Evolutionary conservation across 1,284 basidiomycete species (phyloP), one percentile per base, ranked within the genome.

Genomic region (Ustilago bromivora): DNA sequence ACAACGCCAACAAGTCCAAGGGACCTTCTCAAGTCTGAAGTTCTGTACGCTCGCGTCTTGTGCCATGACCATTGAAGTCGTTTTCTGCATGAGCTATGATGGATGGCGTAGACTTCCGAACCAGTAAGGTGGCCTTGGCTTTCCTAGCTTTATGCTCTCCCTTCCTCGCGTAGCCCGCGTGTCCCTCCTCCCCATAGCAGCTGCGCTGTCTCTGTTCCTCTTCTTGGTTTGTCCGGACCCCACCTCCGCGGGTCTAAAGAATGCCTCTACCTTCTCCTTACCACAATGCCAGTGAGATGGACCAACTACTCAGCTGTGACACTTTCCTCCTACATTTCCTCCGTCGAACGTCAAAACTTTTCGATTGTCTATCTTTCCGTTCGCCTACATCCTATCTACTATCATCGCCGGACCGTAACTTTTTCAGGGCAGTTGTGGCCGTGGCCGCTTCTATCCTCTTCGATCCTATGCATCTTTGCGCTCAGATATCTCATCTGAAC

Each of bases 231-330:
- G 66, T 38, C 46, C 61, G 66, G 67, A 64, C 17, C 38, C 49
- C 52, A 64, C 64, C 61, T 70, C 67, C 67, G 67, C 38, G 61
- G 61, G 23, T 55, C 63, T 38, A 40, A 28, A 28, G 19, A 17
- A 15, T 11, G 10, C 35, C 35, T 17, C n/a, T 3, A 56, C 36
- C 54, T 9, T 58, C 51, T 53, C 4, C 17, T 35, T 34, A 17
- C 51, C 28, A 34, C 32, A 28, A 23, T 32, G n/a, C 51, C 51
- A n/a, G 31, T 28, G 51, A 53, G 31, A 17, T 32, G 31, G 51
- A 6, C 5, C 47, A 46, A 46, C 43, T 8, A 51, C 49, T 9
- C 28, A 28, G 23, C 23, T 28, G 23, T 55, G 35, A 11, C 35
- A 17, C 19, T 36, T 8, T 19, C 53, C 8, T 36, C 53, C 35